phyloP scores from a whole-genome alignment of 306 rosid genomes.

The Vigna reflexopilosa region DNA sequence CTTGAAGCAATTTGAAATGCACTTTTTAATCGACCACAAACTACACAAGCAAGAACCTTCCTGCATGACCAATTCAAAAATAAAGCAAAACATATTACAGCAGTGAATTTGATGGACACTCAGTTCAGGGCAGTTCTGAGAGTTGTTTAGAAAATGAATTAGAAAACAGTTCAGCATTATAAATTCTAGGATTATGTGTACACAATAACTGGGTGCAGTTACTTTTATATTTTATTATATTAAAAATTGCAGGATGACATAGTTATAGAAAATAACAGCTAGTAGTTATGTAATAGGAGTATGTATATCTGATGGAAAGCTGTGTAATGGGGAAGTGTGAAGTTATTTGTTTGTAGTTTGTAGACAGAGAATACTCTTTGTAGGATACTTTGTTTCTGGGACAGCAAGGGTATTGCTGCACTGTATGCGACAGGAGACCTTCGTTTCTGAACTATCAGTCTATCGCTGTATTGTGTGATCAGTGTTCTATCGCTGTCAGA shows the following conservation, averaged over 20 bases:
- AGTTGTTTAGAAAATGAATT: not conserved
- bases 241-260: not conserved
- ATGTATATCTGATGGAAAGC: too few relatives aligned
- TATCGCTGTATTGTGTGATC: not conserved
- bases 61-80: conserved; percentile 62
- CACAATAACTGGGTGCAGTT: not conserved
- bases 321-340: too few relatives aligned
- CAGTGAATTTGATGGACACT: not conserved
- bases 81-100: conserved; percentile 30
- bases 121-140: not conserved
- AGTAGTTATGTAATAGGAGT: not conserved
- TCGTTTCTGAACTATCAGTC: not conserved
- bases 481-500: not conserved
- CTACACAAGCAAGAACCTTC: conserved; percentile 98
- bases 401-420: not conserved
- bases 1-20: conserved; percentile 98
- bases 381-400: not conserved
- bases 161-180: too few relatives aligned
- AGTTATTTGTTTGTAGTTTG: too few relatives aligned
- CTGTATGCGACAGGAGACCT: too few relatives aligned
- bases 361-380: too few relatives aligned
- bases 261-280: not conserved
- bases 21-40: conserved; percentile 98
- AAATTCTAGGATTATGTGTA: not conserved
- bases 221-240: too few relatives aligned